phyloP scores from a whole-genome alignment of 441 rosid species.

The Mallotus repandus region DNA sequence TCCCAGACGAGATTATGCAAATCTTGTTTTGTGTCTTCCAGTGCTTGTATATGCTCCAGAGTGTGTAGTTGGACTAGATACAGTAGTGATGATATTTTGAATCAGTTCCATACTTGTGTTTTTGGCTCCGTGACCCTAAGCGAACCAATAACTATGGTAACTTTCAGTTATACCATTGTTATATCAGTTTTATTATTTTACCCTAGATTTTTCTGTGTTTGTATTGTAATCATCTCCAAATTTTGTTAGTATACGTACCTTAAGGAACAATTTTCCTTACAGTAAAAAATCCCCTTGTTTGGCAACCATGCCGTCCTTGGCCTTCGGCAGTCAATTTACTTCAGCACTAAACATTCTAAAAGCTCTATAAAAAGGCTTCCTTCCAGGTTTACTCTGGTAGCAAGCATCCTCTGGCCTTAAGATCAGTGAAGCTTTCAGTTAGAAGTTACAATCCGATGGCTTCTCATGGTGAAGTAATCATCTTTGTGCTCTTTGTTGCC shows the following conservation, averaged over 20 bases:
- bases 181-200: no score
- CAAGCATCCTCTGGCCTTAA: neutral
- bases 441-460: conserved; percentile 8
- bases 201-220: neutral
- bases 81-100: no score
- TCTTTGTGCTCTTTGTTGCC: conserved; percentile 8
- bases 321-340: neutral
- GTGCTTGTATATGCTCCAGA: no score
- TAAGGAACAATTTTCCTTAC: neutral
- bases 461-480: neutral
- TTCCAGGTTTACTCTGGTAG: neutral
- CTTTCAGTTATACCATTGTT: no score
- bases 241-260: neutral
- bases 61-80: no score
- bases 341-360: neutral
- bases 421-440: neutral
- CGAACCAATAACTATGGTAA: no score
- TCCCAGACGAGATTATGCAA: no score
- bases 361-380: neutral
- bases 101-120: no score
- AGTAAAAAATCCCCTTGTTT: neutral
- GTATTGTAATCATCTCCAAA: conserved; percentile 10
- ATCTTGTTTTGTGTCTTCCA: no score
- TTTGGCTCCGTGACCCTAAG: no score
- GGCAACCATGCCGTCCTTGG: conserved; percentile 15